These are phyloP conservation scores for Cryomyces minteri DNA, from an alignment of 495 filamentous ascomycete species.

Conservation along the genomic window DNA sequence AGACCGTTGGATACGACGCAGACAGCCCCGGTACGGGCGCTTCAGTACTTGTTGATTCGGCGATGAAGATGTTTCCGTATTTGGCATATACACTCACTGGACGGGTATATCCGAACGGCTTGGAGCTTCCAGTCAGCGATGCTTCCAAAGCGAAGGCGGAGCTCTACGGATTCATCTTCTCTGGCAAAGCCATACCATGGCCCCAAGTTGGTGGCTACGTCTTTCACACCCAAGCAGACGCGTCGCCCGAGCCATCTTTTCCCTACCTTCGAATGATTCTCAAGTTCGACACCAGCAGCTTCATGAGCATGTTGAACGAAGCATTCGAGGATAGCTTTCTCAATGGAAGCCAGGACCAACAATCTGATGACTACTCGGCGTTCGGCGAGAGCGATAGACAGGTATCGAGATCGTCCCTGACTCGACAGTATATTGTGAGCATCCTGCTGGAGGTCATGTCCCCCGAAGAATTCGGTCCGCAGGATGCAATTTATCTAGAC, in stretches of 20 bases:
- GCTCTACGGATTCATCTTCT: slow-evolving; percentile 84
- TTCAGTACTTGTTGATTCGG: slow-evolving; percentile 34
- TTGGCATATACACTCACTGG: slow-evolving; percentile 86
- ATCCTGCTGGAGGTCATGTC: slow-evolving; percentile 83
- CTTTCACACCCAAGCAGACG: slow-evolving; percentile 31
- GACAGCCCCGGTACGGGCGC: slow-evolving; percentile 26
- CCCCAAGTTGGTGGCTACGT: slow-evolving; percentile 34
- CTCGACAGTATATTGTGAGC: slow-evolving; percentile 76
- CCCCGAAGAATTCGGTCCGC: slow-evolving; percentile 44
- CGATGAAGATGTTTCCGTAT: slow-evolving; percentile 86
- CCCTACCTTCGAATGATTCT: slow-evolving; percentile 71
- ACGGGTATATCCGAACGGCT: slow-evolving; percentile 80
- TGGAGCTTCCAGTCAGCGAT: slow-evolving; percentile 42
- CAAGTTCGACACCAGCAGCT: slow-evolving; percentile 74
- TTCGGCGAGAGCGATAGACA: no score
- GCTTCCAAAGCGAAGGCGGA: slow-evolving; percentile 63
- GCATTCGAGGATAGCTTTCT: slow-evolving; percentile 92
- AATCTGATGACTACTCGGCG: slow-evolving; percentile 34
- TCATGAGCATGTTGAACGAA: slow-evolving; percentile 90
- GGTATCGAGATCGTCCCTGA: slow-evolving; percentile 62
- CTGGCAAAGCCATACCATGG: slow-evolving; percentile 51
- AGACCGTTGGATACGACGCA: slow-evolving; percentile 34
- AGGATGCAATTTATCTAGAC: slow-evolving; percentile 83
- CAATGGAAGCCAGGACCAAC: slow-evolving; percentile 37
- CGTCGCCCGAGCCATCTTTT: slow-evolving; percentile 44